Percentiles rank a stretch among this genome's conserved stretches.
Evolutionary conservation across 352 stramenopile genomes (phyloP).

Genomic region (Saprolegnia parasitica): DNA sequence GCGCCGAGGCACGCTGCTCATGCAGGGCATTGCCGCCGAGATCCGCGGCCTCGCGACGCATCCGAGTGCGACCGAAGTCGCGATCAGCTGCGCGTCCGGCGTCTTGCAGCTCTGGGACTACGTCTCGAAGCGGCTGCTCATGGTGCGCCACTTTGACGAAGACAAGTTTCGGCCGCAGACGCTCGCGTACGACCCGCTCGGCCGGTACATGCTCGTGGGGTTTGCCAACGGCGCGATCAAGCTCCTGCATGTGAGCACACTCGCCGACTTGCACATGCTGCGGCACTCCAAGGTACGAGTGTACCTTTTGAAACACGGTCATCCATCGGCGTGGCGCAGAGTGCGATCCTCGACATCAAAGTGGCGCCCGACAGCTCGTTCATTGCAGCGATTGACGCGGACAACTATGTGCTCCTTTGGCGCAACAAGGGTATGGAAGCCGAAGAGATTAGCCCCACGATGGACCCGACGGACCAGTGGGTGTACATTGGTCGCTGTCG

Average conservation of each 20-base stretch:
- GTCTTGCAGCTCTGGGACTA: slow-evolving; percentile 91
- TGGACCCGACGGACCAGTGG: slow-evolving; percentile 44
- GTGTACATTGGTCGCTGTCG: slow-evolving; percentile 78
- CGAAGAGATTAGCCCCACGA: neutral
- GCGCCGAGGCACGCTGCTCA: slow-evolving; percentile 81
- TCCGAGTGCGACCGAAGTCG: slow-evolving; percentile 63
- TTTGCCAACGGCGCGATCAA: slow-evolving; percentile 86
- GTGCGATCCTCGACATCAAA: slow-evolving; percentile 64
- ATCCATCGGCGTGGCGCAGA: neutral
- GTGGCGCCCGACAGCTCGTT: slow-evolving; percentile 67
- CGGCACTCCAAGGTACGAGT: slow-evolving; percentile 49
- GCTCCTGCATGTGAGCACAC: slow-evolving; percentile 63
- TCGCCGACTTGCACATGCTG: slow-evolving; percentile 75
- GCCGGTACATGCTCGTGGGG: slow-evolving; percentile 75
- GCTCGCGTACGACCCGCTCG: slow-evolving; percentile 71
- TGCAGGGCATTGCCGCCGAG: slow-evolving; percentile 88
- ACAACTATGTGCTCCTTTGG: slow-evolving; percentile 74
- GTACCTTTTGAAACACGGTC: neutral
- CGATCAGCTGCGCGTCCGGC: slow-evolving; percentile 75
- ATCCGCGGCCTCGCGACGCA: slow-evolving; percentile 78
- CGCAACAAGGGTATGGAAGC: slow-evolving; percentile 39
- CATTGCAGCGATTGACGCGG: slow-evolving; percentile 74
- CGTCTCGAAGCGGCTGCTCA: slow-evolving; percentile 68
- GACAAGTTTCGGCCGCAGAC: slow-evolving; percentile 70
- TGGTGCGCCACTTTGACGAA: slow-evolving; percentile 69